A percentile compares a stretch with the other conserved stretches of the same genome.
Conservation (phyloP, 352 stramenopile genomes). For the Pythium dissotocum region DNA sequence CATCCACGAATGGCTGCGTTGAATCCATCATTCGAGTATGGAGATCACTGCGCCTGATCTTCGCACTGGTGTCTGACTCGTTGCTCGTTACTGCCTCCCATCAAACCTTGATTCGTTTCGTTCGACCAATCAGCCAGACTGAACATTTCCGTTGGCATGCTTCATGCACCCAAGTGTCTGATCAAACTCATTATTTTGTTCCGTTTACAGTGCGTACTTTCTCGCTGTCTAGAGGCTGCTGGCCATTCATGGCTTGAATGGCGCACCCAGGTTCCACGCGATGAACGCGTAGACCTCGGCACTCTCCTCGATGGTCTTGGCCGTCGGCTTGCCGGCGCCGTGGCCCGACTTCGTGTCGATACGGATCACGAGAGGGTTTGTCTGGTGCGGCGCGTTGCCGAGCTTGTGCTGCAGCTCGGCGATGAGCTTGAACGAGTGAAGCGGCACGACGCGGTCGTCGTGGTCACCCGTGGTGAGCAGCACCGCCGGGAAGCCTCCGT, state of each 20-base stretch:
- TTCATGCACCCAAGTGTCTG: no score
- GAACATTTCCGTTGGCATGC: no score
- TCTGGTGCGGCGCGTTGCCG: constrained; percentile 54
- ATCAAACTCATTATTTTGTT: background rate
- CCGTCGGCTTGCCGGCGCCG: constrained; percentile 86
- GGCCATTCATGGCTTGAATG: constrained; percentile 41
- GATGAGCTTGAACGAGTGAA: constrained; percentile 92
- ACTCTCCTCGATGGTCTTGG: constrained; percentile 87
- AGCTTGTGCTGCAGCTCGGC: constrained; percentile 85
- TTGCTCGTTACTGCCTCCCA: no score
- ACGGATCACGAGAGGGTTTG: constrained; percentile 85
- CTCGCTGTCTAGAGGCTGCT: constrained; percentile 3
- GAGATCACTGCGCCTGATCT: no score
- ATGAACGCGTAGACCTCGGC: constrained; percentile 89
- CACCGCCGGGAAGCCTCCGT: constrained; percentile 76
- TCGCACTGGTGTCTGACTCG: no score
- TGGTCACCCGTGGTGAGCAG: constrained; percentile 89
- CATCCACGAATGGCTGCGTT: no score
- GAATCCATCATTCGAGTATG: no score
- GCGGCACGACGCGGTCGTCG: constrained; percentile 88
- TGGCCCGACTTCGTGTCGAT: constrained; percentile 91
- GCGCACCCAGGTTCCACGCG: constrained; percentile 58
- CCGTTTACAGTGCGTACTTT: background rate
- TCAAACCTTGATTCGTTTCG: no score
- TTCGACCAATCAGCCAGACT: no score